phyloP scores from a whole-genome alignment of 768 basidiomycete species.

The Pulveroboletus sp. region DNA sequence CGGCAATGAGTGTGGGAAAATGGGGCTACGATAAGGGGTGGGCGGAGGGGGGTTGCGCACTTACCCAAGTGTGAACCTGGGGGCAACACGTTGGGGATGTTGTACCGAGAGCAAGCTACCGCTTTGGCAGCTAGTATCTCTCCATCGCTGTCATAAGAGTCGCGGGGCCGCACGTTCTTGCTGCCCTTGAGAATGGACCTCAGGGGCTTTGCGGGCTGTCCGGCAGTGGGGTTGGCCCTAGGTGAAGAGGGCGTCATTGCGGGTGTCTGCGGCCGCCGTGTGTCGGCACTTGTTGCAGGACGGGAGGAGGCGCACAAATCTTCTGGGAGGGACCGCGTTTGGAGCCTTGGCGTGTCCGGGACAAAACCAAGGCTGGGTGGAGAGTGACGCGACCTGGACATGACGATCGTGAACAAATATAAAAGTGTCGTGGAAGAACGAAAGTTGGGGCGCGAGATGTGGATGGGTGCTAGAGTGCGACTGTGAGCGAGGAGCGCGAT shows the following conservation, averaged over 20 bases:
- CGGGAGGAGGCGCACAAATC: constrained; percentile 11
- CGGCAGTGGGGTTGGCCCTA: constrained; percentile 19
- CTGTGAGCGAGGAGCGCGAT: not conserved
- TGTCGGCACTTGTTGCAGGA: constrained; percentile 12
- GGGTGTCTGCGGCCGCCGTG: constrained; percentile 19
- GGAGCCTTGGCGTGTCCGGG: constrained; percentile 21
- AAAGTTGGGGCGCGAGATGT: constrained; percentile 4
- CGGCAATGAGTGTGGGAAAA: not conserved
- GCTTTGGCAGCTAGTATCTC: constrained; percentile 23
- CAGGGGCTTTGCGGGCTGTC: constrained; percentile 22
- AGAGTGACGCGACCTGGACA: constrained; percentile 19
- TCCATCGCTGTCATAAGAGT: constrained; percentile 30
- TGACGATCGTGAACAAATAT: constrained; percentile 25
- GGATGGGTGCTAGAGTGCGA: not conserved
- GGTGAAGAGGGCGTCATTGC: constrained; percentile 10
- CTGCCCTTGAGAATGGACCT: constrained; percentile 30
- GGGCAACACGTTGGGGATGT: constrained; percentile 18
- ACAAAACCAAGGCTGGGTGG: constrained; percentile 12
- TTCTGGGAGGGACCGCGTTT: constrained; percentile 18
- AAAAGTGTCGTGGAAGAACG: constrained; percentile 17
- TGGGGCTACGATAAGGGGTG: not conserved
- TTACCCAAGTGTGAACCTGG: constrained; percentile 25
- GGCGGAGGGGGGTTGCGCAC: not conserved
- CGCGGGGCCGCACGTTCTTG: constrained; percentile 7
- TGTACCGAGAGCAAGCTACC: constrained; percentile 17